phyloP scores from a whole-genome alignment of 2,329 filamentous ascomycete genomes.

The Penicillium paneum region DNA sequence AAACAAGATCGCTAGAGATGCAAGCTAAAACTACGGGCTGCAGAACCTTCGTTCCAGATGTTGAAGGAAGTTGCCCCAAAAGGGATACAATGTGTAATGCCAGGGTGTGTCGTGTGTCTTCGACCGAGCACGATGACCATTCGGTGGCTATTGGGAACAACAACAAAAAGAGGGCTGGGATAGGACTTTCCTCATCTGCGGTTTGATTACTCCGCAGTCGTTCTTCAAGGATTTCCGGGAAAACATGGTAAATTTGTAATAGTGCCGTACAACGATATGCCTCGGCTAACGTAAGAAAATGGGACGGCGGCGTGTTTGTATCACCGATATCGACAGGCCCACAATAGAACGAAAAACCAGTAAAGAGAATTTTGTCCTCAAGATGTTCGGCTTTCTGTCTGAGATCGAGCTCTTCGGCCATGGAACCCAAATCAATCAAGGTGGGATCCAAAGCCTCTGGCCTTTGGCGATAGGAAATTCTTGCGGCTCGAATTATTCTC shows the following conservation, averaged over 20 bases:
- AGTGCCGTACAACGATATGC: conserved; percentile 22
- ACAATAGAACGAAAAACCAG: conserved; percentile 21
- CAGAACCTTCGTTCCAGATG: conserved; percentile 24
- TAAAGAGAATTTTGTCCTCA: conserved; percentile 20
- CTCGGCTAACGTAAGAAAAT: conserved; percentile 24
- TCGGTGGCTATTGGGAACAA: conserved; percentile 9
- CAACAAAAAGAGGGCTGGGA: conserved; percentile 17
- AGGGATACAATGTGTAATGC: conserved; percentile 23
- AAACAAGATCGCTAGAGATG: conserved; percentile 24
- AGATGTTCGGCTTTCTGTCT: conserved; percentile 19
- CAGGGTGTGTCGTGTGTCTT: conserved; percentile 18
- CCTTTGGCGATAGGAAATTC: conserved; percentile 14
- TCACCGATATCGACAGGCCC: conserved; percentile 24
- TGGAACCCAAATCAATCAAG: conserved; percentile 16
- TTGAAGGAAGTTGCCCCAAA: conserved; percentile 20
- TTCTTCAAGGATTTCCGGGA: conserved; percentile 21
- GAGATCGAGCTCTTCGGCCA: conserved; percentile 20
- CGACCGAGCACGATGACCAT: conserved; percentile 8
- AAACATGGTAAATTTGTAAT: conserved; percentile 25
- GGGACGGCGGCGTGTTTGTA: conserved; percentile 21
- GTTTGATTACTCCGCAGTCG: conserved; percentile 11
- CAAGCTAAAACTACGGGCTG: conserved; percentile 20
- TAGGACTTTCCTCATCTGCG: conserved; percentile 2
- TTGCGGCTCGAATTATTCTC: conserved; percentile 16
- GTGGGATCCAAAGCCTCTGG: conserved; percentile 10